These are phyloP conservation scores for Castanea sativa DNA, from an alignment of 306 rosid species.

Conservation along the genomic window DNA sequence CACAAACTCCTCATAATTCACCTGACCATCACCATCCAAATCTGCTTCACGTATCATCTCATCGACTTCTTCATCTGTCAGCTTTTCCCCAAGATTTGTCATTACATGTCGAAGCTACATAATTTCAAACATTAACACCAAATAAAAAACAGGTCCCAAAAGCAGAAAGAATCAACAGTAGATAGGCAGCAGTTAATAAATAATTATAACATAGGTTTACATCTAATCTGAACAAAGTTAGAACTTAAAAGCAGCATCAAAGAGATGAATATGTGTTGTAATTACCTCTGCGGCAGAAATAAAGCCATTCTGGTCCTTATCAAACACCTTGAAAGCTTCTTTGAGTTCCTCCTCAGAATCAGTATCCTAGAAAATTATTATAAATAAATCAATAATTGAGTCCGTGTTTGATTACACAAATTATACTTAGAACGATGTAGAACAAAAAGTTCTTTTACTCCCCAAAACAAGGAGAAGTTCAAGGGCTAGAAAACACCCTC, in stretches of 20 bases:
- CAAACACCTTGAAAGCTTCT: constrained; percentile 29
- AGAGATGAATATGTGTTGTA: not conserved
- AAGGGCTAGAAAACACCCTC: not conserved
- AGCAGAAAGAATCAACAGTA: not conserved
- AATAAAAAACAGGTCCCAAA: not conserved
- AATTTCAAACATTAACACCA: not conserved
- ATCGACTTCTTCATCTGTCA: constrained; percentile 31
- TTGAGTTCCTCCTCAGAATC: constrained; percentile 30
- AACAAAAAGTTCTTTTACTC: not conserved
- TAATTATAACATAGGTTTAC: not conserved
- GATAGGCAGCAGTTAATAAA: not conserved
- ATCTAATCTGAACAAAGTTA: not conserved
- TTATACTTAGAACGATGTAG: not conserved
- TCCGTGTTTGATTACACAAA: not conserved
- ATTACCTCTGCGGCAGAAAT: constrained; percentile 34
- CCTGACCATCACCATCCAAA: constrained; percentile 31
- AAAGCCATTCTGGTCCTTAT: constrained; percentile 32
- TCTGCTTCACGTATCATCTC: constrained; percentile 30
- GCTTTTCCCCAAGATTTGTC: constrained; percentile 28
- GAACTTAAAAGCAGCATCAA: not conserved
- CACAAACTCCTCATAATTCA: constrained; percentile 33
- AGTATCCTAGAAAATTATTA: constrained; percentile 13
- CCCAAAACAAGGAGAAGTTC: not conserved
- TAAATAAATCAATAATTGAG: not conserved
- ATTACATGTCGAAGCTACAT: constrained; percentile 30